Evolutionary conservation across 805 yeast genomes (phyloP), one percentile per base, ranked within the genome.

Genomic region (Wickerhamomyces sydowiorum): DNA sequence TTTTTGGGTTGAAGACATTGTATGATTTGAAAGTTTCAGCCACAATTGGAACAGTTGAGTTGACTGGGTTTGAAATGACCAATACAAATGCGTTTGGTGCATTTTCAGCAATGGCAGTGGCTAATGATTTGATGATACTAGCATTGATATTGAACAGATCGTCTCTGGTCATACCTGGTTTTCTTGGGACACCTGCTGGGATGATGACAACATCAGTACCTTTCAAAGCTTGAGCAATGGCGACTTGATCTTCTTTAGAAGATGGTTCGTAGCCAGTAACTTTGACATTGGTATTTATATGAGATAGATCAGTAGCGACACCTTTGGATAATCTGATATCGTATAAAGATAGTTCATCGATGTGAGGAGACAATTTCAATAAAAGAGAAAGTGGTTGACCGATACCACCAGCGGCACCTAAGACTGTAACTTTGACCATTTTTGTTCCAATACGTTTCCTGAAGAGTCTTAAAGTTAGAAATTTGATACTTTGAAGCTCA

Each of bases 161-260:
- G 62, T 86, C 96, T 67, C 96, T 80, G 46, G 95, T 84, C 96
- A 86, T 86, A 44, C 96, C 96, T 33, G 96, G 96, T 70, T 87
- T 87, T 71, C 96, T 82, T 57, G 96, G 95, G 32, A 86, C 82
- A 48, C 96, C 96, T 28, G 96, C 96, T 37, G 95, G 95, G 54
- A 69, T 67, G 40, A 66, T 56, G 41, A 49, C 67, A 51, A 45
- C 52, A 54, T 84, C 89, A 41, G 76, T 70, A 53, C 73, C 77
- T 45, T 56, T 51, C 40, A 64, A 45, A 17, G 63, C 76, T 7
- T 45, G 57, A 73, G 71, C 53, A 85, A 70, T 45, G 80, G 83
- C 52, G 10, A 34, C n/a, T 13, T 43, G 44, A 36, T 41, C 46
- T 46, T 79, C 74, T 49, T 84, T 95, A 36, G 52, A 53, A 24